Evolutionary conservation across 2,329 filamentous ascomycete species (phyloP).

Genomic region (Calcarisporium arbuscula): DNA sequence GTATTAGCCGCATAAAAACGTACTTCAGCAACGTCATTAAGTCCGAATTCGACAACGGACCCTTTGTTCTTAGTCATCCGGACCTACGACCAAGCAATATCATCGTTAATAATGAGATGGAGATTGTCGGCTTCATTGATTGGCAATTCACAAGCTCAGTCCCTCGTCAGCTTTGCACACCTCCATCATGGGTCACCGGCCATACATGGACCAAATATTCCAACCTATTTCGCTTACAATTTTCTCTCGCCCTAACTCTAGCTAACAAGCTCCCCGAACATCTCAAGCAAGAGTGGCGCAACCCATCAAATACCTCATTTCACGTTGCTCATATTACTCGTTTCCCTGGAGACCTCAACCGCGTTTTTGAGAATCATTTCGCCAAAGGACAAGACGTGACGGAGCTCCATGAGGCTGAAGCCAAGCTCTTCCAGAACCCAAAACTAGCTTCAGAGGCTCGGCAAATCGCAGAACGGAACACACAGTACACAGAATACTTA

Average conservation of each 20-base stretch:
- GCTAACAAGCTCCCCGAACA: not conserved
- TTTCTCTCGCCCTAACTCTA: constrained; percentile 1
- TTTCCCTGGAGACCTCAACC: constrained; percentile 2
- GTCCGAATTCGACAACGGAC: too few relatives aligned
- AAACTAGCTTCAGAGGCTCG: constrained; percentile 2
- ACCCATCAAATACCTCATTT: constrained; percentile 1
- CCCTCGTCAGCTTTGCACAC: too few relatives aligned
- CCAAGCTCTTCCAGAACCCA: constrained; percentile 3
- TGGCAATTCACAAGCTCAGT: too few relatives aligned
- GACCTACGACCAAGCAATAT: too few relatives aligned
- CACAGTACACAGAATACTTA: constrained; percentile 2
- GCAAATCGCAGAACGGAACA: constrained; percentile 4
- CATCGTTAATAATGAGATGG: too few relatives aligned
- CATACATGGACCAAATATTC: too few relatives aligned
- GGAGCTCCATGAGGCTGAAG: not conserved
- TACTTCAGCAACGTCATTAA: constrained; percentile 4
- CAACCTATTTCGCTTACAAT: too few relatives aligned
- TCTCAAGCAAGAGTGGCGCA: constrained; percentile 3
- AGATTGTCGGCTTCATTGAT: too few relatives aligned
- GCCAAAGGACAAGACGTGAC: not conserved
- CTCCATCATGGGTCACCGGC: constrained; percentile 14
- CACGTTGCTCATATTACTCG: constrained; percentile 2
- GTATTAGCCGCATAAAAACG: constrained; percentile 1
- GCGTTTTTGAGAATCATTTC: constrained; percentile 1
- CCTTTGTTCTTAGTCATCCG: too few relatives aligned